Conservation (phyloP, 176 grass and related monocot species). For the Juncus inflexus region DNA sequence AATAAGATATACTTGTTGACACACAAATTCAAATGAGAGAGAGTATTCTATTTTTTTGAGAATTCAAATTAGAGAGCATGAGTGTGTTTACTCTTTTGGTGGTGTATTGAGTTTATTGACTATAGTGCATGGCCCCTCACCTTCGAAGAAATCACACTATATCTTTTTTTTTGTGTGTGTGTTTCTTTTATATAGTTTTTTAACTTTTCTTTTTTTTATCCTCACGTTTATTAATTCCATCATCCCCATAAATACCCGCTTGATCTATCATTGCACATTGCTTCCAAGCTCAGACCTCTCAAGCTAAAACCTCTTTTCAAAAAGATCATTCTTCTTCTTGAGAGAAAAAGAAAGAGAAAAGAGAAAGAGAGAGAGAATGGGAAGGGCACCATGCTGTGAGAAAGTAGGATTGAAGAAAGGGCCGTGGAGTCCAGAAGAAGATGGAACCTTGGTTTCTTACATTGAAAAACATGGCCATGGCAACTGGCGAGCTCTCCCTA, state of each 20-base stretch:
- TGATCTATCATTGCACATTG: neutral
- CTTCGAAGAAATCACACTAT: neutral
- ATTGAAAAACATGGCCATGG: constrained; percentile 68
- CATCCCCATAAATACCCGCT: constrained; percentile 1
- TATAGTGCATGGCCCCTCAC: neutral
- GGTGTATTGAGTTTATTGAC: neutral
- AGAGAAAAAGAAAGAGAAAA: neutral
- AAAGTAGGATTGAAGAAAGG: constrained; percentile 75
- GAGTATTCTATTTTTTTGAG: neutral
- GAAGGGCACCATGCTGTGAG: constrained; percentile 70
- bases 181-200: no score
- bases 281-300: neutral
- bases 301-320: neutral
- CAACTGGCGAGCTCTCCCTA: constrained; percentile 84
- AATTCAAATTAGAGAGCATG: neutral
- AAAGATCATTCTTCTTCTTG: neutral
- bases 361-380: constrained; percentile 38
- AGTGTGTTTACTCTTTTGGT: neutral
- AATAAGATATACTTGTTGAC: no score
- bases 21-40: neutral
- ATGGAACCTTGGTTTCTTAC: constrained; percentile 47
- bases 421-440: constrained; percentile 69
- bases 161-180: no score
- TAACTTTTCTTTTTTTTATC: neutral
- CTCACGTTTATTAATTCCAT: neutral